Percentiles rank a stretch among this genome's conserved stretches.
Evolutionary conservation across 345 rosid species (phyloP).

Genomic region (Aethionema arabicum): DNA sequence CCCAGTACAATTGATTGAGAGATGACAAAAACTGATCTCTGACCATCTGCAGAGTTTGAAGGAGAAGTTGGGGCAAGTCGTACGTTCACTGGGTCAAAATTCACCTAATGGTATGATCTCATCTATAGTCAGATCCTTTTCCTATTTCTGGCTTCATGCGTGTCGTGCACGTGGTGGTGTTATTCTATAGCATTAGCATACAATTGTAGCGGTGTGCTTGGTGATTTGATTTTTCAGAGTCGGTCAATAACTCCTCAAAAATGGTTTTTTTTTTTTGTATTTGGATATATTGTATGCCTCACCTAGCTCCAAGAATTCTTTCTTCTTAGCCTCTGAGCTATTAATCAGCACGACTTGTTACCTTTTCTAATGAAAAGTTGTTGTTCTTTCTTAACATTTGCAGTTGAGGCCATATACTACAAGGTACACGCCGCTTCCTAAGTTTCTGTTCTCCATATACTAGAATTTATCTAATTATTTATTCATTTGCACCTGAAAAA

Average conservation of each 20-base stretch:
- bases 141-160: background rate
- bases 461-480: background rate
- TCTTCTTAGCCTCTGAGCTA: background rate
- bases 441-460: slow-evolving; percentile 8
- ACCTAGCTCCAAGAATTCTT: background rate
- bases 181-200: slow-evolving; percentile 11
- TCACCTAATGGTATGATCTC: slow-evolving; percentile 47
- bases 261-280: background rate
- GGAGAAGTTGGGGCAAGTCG: slow-evolving; percentile 57
- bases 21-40: slow-evolving; percentile 7
- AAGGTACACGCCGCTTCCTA: slow-evolving; percentile 53
- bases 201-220: slow-evolving; percentile 5
- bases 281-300: background rate
- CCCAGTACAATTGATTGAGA: background rate
- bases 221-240: background rate
- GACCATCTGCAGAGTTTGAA: slow-evolving; percentile 45
- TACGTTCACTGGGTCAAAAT: slow-evolving; percentile 46
- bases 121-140: background rate
- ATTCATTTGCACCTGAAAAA: slow-evolving; percentile 29
- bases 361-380: slow-evolving; percentile 19
- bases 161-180: slow-evolving; percentile 13
- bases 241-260: background rate
- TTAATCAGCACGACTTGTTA: slow-evolving; percentile 11
- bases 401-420: slow-evolving; percentile 69
- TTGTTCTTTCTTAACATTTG: slow-evolving; percentile 32